Evolutionary conservation across 192 early-diverging fungal genomes (phyloP).

Genomic region (Linnemannia schmuckeri): DNA sequence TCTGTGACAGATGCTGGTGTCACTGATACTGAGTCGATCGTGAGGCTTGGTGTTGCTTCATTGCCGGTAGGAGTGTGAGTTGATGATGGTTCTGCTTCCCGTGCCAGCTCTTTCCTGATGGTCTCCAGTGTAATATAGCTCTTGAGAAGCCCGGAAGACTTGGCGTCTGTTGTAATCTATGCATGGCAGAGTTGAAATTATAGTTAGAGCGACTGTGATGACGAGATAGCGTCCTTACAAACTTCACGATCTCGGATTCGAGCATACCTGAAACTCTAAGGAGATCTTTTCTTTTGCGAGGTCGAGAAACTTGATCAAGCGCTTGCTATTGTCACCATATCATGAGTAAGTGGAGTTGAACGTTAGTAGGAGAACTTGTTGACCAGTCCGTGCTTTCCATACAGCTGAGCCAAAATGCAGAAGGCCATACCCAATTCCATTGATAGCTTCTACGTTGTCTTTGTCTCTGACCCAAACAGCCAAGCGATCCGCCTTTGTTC

Average conservation of each 20-base stretch:
- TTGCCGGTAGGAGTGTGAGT: background rate
- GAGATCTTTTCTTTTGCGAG: conserved; percentile 52
- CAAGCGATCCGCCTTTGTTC: conserved; percentile 53
- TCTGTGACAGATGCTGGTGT: conserved; percentile 22
- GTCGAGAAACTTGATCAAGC: conserved; percentile 38
- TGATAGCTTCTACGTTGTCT: conserved; percentile 57
- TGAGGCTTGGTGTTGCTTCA: conserved; percentile 21
- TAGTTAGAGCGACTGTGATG: background rate
- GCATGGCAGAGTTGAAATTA: background rate
- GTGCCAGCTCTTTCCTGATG: conserved; percentile 26
- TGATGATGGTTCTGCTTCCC: conserved; percentile 8
- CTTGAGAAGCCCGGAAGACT: conserved; percentile 13
- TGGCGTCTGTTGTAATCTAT: conserved; percentile 36
- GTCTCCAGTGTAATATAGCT: conserved; percentile 26
- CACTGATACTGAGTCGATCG: conserved; percentile 16
- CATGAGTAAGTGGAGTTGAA: background rate
- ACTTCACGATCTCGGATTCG: background rate
- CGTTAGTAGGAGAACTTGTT: background rate
- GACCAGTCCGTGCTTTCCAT: background rate
- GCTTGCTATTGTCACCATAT: background rate
- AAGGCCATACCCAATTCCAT: conserved; percentile 59
- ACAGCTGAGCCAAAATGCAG: background rate
- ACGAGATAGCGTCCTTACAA: background rate
- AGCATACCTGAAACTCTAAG: conserved; percentile 58
- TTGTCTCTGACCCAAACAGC: conserved; percentile 62